phyloP scores from a whole-genome alignment of 495 filamentous ascomycete genomes.

The Elaphomyces granulatus region DNA sequence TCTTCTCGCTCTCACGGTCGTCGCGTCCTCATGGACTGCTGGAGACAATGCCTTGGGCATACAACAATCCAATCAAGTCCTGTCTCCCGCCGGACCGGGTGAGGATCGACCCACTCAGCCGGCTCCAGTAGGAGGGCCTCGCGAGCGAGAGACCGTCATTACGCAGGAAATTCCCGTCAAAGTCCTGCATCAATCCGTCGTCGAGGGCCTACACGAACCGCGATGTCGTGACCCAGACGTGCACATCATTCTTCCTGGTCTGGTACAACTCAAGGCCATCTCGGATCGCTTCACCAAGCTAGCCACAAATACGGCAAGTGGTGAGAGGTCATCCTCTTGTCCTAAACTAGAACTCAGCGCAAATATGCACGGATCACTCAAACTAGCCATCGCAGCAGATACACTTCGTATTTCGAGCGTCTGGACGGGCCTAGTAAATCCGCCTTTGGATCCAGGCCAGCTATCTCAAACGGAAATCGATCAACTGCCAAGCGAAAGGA shows the following conservation, averaged over 20 bases:
- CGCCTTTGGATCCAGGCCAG: slow-evolving; percentile 62
- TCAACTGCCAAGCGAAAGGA: slow-evolving; percentile 59
- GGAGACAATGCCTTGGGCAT: slow-evolving; percentile 33
- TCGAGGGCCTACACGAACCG: slow-evolving; percentile 81
- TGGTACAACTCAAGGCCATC: slow-evolving; percentile 76
- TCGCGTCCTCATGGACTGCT: slow-evolving; percentile 34
- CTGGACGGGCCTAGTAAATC: slow-evolving; percentile 75
- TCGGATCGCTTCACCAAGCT: slow-evolving; percentile 89
- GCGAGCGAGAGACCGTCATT: slow-evolving; percentile 68
- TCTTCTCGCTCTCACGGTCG: slow-evolving; percentile 73
- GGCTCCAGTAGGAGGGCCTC: slow-evolving; percentile 30
- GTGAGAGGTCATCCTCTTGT: slow-evolving; percentile 9
- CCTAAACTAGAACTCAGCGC: slow-evolving; percentile 70
- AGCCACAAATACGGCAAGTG: slow-evolving; percentile 21
- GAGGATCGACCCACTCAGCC: slow-evolving; percentile 15
- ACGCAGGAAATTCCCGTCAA: slow-evolving; percentile 95
- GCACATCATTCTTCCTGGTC: slow-evolving; percentile 73
- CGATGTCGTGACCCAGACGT: slow-evolving; percentile 84
- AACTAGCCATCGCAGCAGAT: slow-evolving; percentile 62
- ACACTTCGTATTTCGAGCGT: slow-evolving; percentile 62
- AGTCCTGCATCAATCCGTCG: slow-evolving; percentile 62
- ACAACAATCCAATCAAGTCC: slow-evolving; percentile 20
- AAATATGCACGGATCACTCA: slow-evolving; percentile 80
- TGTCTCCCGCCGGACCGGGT: slow-evolving; percentile 6
- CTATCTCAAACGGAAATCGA: slow-evolving; percentile 46